Percentiles rank a stretch among this genome's conserved stretches.
These are phyloP conservation scores for Scytalidium sp. DNA, from an alignment of 2,329 filamentous ascomycete genomes.

Conservation along the genomic window DNA sequence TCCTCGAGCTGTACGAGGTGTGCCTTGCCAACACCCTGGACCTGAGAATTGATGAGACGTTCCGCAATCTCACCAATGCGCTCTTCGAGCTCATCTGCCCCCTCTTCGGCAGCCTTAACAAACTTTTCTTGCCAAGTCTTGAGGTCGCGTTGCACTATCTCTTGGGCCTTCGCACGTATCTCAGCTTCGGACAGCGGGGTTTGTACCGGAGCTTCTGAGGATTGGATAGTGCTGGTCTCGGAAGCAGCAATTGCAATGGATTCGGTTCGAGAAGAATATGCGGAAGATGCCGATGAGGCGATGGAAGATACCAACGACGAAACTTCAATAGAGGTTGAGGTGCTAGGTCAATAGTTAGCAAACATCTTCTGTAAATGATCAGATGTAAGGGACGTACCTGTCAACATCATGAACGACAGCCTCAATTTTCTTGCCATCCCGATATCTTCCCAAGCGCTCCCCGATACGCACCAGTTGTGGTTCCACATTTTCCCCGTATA, in stretches of 20 bases:
- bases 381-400: constrained; percentile 28
- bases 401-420: constrained; percentile 55
- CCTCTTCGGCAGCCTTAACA: constrained; percentile 79
- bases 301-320: constrained; percentile 23
- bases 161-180: constrained; percentile 54
- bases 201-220: constrained; percentile 20
- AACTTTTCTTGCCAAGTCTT: constrained; percentile 87
- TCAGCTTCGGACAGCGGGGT: constrained; percentile 43
- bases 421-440: constrained; percentile 59
- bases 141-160: constrained; percentile 75
- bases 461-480: constrained; percentile 92
- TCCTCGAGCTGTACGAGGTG: constrained; percentile 68
- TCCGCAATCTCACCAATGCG: constrained; percentile 70
- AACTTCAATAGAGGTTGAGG: constrained; percentile 25
- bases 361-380: background rate
- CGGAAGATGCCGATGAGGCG: constrained; percentile 20
- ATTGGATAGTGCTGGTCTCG: constrained; percentile 11
- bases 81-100: constrained; percentile 63
- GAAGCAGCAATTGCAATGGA: constrained; percentile 17
- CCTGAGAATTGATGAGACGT: constrained; percentile 62
- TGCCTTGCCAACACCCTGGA: constrained; percentile 61
- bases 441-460: constrained; percentile 77
- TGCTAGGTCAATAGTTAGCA: constrained; percentile 16
- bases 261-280: constrained; percentile 17
- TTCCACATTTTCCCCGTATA: constrained; percentile 91